Evolutionary conservation across 2,329 filamentous ascomycete genomes (phyloP).

Genomic region (Epichloe amarillans): DNA sequence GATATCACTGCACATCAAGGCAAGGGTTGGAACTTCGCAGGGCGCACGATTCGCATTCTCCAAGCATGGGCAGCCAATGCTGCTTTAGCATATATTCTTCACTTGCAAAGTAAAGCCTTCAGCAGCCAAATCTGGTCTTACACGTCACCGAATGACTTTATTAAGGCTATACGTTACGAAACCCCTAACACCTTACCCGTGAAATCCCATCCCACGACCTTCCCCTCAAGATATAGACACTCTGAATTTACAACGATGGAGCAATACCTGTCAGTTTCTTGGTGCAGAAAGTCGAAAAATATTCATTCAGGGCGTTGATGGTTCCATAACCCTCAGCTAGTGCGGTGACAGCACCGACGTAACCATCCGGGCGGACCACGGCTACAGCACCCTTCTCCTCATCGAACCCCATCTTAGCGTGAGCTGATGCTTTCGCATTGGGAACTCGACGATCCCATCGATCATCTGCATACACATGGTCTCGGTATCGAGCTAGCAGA

Average conservation of each 20-base stretch:
- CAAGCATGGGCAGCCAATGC: too few species aligned
- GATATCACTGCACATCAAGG: too few species aligned
- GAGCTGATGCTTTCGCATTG: slow-evolving; percentile 58
- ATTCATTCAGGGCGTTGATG: slow-evolving; percentile 67
- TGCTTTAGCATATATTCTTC: too few species aligned
- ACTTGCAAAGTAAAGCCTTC: too few species aligned
- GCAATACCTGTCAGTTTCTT: slow-evolving; percentile 28
- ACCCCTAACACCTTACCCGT: neutral
- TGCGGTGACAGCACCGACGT: slow-evolving; percentile 63
- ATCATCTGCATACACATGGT: slow-evolving; percentile 81
- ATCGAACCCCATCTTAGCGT: slow-evolving; percentile 75
- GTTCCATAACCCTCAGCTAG: slow-evolving; percentile 67
- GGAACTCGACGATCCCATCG: slow-evolving; percentile 58
- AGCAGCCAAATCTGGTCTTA: neutral
- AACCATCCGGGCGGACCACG: slow-evolving; percentile 76
- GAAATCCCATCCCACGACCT: neutral
- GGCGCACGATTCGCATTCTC: too few species aligned
- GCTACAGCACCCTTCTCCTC: slow-evolving; percentile 64
- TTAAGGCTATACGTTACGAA: neutral
- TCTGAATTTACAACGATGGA: neutral
- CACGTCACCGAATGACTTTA: neutral
- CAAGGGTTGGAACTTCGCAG: too few species aligned
- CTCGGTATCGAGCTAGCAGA: slow-evolving; percentile 59
- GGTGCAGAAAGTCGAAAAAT: slow-evolving; percentile 61
- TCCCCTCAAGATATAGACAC: neutral